A percentile compares a stretch with the other conserved stretches of the same genome.
Evolutionary conservation across 192 early-diverging fungal species (phyloP).

Genomic region (Chytriomyces sp.): DNA sequence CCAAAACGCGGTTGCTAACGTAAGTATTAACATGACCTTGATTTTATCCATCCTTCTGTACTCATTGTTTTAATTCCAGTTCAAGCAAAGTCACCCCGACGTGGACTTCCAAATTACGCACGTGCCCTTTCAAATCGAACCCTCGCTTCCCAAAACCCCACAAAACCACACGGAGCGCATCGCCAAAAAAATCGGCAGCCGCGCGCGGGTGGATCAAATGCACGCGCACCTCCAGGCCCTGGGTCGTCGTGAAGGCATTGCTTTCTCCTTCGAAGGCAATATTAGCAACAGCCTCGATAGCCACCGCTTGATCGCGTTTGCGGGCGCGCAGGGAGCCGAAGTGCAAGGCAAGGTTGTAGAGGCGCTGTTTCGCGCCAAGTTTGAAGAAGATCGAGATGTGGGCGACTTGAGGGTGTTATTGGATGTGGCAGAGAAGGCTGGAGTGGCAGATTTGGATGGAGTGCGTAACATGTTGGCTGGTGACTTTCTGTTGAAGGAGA

Average conservation of each 20-base stretch:
- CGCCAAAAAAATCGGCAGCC: slow-evolving; percentile 66
- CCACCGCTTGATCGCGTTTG: slow-evolving; percentile 67
- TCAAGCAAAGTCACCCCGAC: slow-evolving; percentile 52
- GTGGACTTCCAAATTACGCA: slow-evolving; percentile 63
- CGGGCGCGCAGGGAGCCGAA: slow-evolving; percentile 38
- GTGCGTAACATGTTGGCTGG: slow-evolving; percentile 57
- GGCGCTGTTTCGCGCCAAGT: slow-evolving; percentile 66
- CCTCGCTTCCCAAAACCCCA: slow-evolving; percentile 55
- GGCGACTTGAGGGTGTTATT: slow-evolving; percentile 60
- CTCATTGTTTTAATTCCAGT: not conserved
- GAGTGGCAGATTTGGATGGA: slow-evolving; percentile 64
- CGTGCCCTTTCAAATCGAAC: slow-evolving; percentile 73
- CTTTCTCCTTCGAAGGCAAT: slow-evolving; percentile 65
- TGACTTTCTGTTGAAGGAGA: slow-evolving; percentile 53
- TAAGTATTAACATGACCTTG: no score
- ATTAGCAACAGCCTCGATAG: slow-evolving; percentile 62
- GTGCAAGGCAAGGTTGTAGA: slow-evolving; percentile 62
- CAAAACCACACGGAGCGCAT: slow-evolving; percentile 57
- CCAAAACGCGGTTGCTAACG: slow-evolving; percentile 53
- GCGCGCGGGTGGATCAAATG: slow-evolving; percentile 52
- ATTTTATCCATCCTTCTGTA: not conserved
- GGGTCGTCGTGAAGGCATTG: slow-evolving; percentile 67
- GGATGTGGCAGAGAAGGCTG: slow-evolving; percentile 58
- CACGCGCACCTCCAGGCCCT: slow-evolving; percentile 52
- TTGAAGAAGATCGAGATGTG: slow-evolving; percentile 71